Conservation (phyloP, 140 eudicot genomes). For the Erigeron philadelphicus region DNA sequence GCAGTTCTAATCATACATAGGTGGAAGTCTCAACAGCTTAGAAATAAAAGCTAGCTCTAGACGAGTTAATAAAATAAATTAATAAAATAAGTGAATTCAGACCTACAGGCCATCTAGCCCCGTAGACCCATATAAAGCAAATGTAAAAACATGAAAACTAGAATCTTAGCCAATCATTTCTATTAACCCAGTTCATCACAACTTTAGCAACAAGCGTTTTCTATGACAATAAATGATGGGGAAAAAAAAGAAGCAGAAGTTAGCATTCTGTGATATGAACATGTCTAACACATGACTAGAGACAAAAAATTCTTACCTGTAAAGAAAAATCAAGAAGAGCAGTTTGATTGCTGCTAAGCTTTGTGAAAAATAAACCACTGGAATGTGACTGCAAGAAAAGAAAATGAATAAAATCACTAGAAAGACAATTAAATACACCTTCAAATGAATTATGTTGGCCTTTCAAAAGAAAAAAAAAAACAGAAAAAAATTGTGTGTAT, state of each 20-base stretch:
- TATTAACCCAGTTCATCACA: no score
- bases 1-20: not conserved
- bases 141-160: no score
- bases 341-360: constrained; percentile 84
- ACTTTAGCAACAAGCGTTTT: no score
- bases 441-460: not conserved
- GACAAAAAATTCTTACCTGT: constrained; percentile 46
- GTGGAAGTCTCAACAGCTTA: not conserved
- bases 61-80: no score
- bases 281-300: not conserved
- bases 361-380: constrained; percentile 82
- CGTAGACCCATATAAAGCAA: no score
- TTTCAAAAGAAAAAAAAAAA: not conserved
- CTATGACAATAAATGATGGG: no score
- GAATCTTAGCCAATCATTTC: no score
- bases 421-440: not conserved
- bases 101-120: no score
- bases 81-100: no score
- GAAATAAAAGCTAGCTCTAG: not conserved
- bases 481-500: constrained; percentile 9
- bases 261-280: no score
- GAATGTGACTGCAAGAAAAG: constrained; percentile 64
- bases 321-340: constrained; percentile 85
- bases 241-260: no score
- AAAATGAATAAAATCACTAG: constrained; percentile 18